phyloP scores from a whole-genome alignment of 2,329 filamentous ascomycete genomes.

The Coniochaeta hoffmannii region DNA sequence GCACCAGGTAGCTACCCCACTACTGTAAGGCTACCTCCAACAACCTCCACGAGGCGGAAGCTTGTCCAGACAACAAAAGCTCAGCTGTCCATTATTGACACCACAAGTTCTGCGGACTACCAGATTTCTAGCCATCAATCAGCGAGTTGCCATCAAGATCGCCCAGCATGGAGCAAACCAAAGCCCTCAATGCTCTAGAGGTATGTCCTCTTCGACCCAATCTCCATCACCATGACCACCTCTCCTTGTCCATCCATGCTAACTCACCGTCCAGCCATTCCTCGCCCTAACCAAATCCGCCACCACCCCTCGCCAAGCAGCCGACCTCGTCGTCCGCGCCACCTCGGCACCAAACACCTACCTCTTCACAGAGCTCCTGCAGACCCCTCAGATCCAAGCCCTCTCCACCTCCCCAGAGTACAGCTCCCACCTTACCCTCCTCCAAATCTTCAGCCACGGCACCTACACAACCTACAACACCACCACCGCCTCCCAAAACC shows the following conservation, averaged over 20 bases:
- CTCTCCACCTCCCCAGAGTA: conserved; percentile 54
- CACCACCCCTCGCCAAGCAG: conserved; percentile 73
- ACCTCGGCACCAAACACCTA: conserved; percentile 87
- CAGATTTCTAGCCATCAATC: background rate
- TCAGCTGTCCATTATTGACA: background rate
- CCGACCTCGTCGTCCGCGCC: conserved; percentile 79
- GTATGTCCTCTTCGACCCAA: conserved; percentile 26
- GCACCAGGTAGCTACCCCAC: conserved; percentile 9
- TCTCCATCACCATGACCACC: background rate
- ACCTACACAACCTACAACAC: conserved; percentile 68
- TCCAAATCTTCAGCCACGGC: conserved; percentile 88
- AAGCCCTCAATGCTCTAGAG: conserved; percentile 57
- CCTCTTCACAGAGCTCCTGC: conserved; percentile 89
- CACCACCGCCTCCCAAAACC: conserved; percentile 31
- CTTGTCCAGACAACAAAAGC: background rate
- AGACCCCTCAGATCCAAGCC: conserved; percentile 69
- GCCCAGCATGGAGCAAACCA: conserved; percentile 63
- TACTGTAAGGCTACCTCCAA: conserved; percentile 7
- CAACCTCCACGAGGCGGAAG: background rate
- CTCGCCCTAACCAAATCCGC: conserved; percentile 81
- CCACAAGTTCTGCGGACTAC: background rate
- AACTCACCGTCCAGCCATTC: conserved; percentile 62
- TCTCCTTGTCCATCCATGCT: conserved; percentile 17
- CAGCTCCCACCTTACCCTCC: conserved; percentile 56
- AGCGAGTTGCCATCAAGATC: background rate